Evolutionary conservation across 768 basidiomycete species (phyloP).

Genomic region (Sistotremastrum niveocremeum): DNA sequence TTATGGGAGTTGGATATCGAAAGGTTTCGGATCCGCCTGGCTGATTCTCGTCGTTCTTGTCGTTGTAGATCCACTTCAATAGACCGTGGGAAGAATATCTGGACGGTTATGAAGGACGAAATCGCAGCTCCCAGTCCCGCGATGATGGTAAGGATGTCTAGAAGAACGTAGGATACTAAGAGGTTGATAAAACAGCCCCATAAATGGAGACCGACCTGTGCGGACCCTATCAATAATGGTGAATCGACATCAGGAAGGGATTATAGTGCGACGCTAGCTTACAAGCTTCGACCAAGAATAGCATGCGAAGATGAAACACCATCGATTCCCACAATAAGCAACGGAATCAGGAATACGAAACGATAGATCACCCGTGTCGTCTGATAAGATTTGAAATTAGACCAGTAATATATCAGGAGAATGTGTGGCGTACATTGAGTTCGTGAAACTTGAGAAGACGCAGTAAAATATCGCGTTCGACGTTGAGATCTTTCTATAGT

Average conservation of each 20-base stretch:
- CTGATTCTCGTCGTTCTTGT: constrained; percentile 18
- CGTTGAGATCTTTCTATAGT: constrained; percentile 41
- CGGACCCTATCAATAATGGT: constrained; percentile 15
- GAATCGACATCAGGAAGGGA: neutral
- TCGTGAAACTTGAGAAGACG: constrained; percentile 73
- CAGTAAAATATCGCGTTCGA: constrained; percentile 51
- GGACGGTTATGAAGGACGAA: constrained; percentile 55
- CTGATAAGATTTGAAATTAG: constrained; percentile 21
- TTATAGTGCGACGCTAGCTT: constrained; percentile 11
- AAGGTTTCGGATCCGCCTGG: too few relatives aligned
- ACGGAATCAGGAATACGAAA: constrained; percentile 52
- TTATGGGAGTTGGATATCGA: too few relatives aligned
- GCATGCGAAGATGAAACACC: constrained; percentile 48
- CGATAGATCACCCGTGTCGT: constrained; percentile 61
- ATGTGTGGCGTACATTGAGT: constrained; percentile 45
- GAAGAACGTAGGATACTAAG: neutral
- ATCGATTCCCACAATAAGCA: constrained; percentile 55
- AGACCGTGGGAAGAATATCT: constrained; percentile 82
- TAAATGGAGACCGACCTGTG: constrained; percentile 26
- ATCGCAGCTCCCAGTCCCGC: constrained; percentile 46
- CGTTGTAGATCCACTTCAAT: constrained; percentile 49
- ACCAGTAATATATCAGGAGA: neutral
- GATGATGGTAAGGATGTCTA: constrained; percentile 48
- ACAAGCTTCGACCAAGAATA: constrained; percentile 47
- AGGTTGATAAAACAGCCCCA: neutral